Conservation (phyloP, 1,139 yeast species). For the Yamadazyma siamensis region DNA sequence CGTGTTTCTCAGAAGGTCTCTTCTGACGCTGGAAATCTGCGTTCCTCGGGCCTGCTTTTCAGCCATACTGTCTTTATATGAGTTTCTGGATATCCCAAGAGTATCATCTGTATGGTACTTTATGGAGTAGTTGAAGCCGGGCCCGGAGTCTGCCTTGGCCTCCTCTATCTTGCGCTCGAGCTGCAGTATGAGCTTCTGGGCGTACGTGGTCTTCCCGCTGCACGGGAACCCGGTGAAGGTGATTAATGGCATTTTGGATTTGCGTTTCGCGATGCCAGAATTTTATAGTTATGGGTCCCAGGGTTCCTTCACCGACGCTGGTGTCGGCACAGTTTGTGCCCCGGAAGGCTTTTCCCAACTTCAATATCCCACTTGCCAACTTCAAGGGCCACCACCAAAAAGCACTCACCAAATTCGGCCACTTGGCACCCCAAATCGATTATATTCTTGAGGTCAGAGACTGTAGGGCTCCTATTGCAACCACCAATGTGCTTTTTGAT, state of each 20-base stretch:
- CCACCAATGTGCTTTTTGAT: constrained; percentile 79
- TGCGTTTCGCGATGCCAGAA: neutral
- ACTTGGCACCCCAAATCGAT: constrained; percentile 77
- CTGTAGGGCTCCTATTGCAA: constrained; percentile 81
- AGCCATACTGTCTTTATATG: constrained; percentile 62
- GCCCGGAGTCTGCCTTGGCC: constrained; percentile 40
- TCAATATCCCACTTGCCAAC: constrained; percentile 67
- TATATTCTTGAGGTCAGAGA: constrained; percentile 82
- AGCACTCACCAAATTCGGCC: constrained; percentile 68
- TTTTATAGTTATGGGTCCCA: constrained; percentile 1
- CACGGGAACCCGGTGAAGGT: constrained; percentile 82
- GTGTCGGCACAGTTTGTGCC: constrained; percentile 40
- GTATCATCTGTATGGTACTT: constrained; percentile 74
- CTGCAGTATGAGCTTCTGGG: constrained; percentile 23
- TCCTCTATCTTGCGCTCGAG: constrained; percentile 18
- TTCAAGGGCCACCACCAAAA: constrained; percentile 90
- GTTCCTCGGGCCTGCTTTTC: constrained; percentile 83
- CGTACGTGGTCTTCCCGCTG: constrained; percentile 80
- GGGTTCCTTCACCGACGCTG: constrained; percentile 1
- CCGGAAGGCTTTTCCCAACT: constrained; percentile 57
- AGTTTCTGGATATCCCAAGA: constrained; percentile 66
- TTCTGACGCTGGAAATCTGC: constrained; percentile 84
- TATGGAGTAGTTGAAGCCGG: constrained; percentile 57
- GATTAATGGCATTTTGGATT: constrained; percentile 68
- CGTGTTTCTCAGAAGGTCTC: constrained; percentile 65